Base-by-base conservation (phyloP, 192 early-diverging fungal genomes). In the Hyaloraphidium curvatum region DNA sequence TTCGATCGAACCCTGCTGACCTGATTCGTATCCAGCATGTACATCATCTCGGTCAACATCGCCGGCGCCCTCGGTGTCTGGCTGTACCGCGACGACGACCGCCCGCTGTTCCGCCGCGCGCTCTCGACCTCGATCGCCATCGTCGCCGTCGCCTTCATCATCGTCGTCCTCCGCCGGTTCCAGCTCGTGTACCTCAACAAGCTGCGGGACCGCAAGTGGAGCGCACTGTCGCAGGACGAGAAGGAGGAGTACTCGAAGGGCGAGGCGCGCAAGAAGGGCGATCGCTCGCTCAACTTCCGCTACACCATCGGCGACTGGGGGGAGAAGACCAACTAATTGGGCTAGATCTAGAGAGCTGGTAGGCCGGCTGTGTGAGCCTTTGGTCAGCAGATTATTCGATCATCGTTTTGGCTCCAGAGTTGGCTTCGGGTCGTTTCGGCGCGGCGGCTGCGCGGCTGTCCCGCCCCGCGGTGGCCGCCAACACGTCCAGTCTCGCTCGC, bases 91-190 rank as follows among this genome's bases (percentile, higher is more conserved):
- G 37, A 52, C 4, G 54, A 58, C 11, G 69, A 77, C 37, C 60
- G 70, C 0, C 77, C 77, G 0, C 60, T 63, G 0, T 80, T 70
- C 50, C 61, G 68, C 23, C 35, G 54, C 0, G 75, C 74, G 14
- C 71, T 70, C 60, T 64, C 58, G 66, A 62, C 76, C 28, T 35
- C 67, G 11, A 55, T 73, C 26, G 74, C 61, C 0, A 59, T 75
- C 13, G 21, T 62, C 2, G n/a, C 55, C 21, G 59, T 60, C 3
- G 60, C 58, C 3, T 53, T 66, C 16, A 25, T 62, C 13, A 50
- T 70, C 14, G 71, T 66, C 21, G 53, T 71, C 9, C 58, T 67
- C 41, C 71, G 70, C 39, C 56, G 63, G 5, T 61, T 59, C 30
- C 51, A 68, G 16, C 70, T 76, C 55, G 48, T 31, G 2, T 30